Base-by-base conservation (phyloP, 2,329 filamentous ascomycete species). In the Xylariaceae sp. region DNA sequence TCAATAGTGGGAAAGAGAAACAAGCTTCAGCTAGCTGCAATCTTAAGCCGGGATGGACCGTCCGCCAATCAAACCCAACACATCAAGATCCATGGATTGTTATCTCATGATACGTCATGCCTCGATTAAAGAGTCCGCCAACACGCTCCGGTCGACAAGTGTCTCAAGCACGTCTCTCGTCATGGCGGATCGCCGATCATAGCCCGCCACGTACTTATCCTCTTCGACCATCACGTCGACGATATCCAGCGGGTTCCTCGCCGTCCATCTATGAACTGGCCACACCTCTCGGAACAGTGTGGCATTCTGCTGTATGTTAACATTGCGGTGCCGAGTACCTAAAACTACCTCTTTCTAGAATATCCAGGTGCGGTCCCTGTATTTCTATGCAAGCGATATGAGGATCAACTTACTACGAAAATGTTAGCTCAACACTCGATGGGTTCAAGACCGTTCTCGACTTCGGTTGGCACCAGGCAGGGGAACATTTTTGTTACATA, bases 261-360 rank as follows among this genome's bases (percentile, higher is more conserved):
- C 68, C 21, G 57, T 65, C 70, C 70, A 73, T 8, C 56, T 56
- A 41, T 73, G 70, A 3, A 69, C 69, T 3, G 66, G 37, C 44
- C 53, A 55, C 16, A 55, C 52, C 23, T 49, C 28, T 28, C 37
- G 17, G 4, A 54, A 43, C 40, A 71, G 45, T 1, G 62, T 52
- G 1, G 43, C 55, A 24, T 71, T 55, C n/a, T n/a, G n/a, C n/a
- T n/a, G n/a, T n/a, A n/a, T n/a, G n/a, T n/a, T n/a, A n/a, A n/a
- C n/a, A n/a, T n/a, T n/a, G n/a, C n/a, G n/a, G n/a, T n/a, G n/a
- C n/a, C n/a, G n/a, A n/a, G n/a, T n/a, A n/a, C n/a, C n/a, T n/a
- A n/a, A n/a, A n/a, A n/a, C n/a, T n/a, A n/a, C n/a, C n/a, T n/a
- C n/a, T n/a, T n/a, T n/a, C n/a, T n/a, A n/a, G n/a, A n/a, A n/a